Percentiles rank a stretch among this genome's conserved stretches.
These are phyloP conservation scores for Aspergillus biplanus DNA, from an alignment of 495 filamentous ascomycete species.

Conservation along the genomic window DNA sequence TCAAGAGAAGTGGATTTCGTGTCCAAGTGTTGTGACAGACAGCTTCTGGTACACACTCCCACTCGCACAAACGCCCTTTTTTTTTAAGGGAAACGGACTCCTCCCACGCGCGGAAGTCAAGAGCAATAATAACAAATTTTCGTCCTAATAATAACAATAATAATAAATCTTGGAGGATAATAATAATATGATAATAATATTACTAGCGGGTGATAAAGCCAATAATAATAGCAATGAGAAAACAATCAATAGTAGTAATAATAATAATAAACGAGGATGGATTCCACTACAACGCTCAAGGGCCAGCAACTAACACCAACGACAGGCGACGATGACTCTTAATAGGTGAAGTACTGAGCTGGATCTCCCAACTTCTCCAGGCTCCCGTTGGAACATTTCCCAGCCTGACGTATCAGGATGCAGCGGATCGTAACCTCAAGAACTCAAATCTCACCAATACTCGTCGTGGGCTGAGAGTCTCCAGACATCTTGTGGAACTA, in stretches of 20 bases:
- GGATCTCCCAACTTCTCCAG: conserved; percentile 9
- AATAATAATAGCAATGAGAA: background rate
- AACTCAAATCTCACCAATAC: conserved; percentile 11
- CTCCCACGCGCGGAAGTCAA: background rate
- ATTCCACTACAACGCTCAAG: background rate
- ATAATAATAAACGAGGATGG: background rate
- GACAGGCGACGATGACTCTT: background rate
- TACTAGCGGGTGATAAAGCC: background rate
- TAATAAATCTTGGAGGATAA: background rate
- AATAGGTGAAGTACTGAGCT: background rate
- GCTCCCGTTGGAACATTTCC: conserved; percentile 8
- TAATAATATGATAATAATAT: background rate
- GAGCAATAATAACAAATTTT: background rate
- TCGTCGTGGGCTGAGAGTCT: conserved; percentile 9
- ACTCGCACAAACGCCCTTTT: too few relatives aligned
- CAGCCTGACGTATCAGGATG: conserved; percentile 11
- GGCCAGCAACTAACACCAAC: background rate
- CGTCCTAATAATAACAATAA: background rate
- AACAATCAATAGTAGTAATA: background rate
- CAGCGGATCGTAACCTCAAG: conserved; percentile 16
- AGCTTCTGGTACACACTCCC: too few relatives aligned
- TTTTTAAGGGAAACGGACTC: background rate
- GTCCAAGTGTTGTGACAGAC: too few relatives aligned
- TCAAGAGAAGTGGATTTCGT: too few relatives aligned
- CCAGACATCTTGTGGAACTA: conserved; percentile 11